phyloP scores from a whole-genome alignment of 176 grass and related monocot species.

The Triticum urartu region DNA sequence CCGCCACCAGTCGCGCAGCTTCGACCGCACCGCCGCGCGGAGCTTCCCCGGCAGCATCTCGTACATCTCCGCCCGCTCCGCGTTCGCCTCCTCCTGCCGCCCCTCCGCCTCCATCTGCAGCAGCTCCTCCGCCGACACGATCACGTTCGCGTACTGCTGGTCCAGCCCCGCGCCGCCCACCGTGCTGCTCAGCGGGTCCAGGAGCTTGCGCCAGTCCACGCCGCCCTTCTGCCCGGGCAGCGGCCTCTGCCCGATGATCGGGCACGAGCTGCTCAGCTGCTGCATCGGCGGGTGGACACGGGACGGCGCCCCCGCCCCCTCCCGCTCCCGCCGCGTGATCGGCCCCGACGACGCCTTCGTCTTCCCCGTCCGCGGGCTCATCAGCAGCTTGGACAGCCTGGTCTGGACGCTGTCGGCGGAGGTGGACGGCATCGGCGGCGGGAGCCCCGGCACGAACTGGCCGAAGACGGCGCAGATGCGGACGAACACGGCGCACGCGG shows the following conservation, averaged over 20 bases:
- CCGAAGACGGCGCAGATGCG: constrained; percentile 71
- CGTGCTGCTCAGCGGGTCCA: constrained; percentile 45
- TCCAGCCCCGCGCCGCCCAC: constrained; percentile 72
- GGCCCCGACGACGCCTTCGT: constrained; percentile 62
- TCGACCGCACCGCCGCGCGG: constrained; percentile 59
- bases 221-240: neutral
- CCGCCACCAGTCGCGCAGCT: constrained; percentile 89
- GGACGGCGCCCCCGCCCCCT: neutral
- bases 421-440: constrained; percentile 16
- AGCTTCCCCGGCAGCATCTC: constrained; percentile 81
- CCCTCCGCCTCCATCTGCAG: constrained; percentile 60
- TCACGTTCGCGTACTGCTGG: constrained; percentile 77
- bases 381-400: constrained; percentile 44
- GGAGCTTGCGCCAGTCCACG: constrained; percentile 53
- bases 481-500: constrained; percentile 59
- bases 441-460: constrained; percentile 40
- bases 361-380: constrained; percentile 28
- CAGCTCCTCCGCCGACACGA: constrained; percentile 66
- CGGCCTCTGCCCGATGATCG: constrained; percentile 47
- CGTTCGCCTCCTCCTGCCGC: constrained; percentile 51
- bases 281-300: constrained; percentile 24
- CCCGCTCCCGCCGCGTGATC: constrained; percentile 49
- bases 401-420: constrained; percentile 29
- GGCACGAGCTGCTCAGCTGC: constrained; percentile 60
- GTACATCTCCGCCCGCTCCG: constrained; percentile 76